Base-by-base conservation (phyloP, 179 eudicot species). In the Sideroxylon spinosum region DNA sequence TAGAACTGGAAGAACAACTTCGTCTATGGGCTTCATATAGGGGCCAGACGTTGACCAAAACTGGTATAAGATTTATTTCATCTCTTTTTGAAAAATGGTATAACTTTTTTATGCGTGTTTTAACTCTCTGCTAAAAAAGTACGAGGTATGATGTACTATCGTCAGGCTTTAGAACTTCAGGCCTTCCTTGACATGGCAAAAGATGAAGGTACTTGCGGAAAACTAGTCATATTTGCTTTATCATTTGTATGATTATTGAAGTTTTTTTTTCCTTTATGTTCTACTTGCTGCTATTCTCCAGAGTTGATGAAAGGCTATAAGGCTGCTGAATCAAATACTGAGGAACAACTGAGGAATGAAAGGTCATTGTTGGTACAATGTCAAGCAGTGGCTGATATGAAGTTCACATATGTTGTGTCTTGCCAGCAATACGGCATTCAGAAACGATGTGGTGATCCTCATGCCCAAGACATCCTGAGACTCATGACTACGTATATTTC, bases 111-210 rank as follows among this genome's bases (percentile, higher is more conserved):
- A 52, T 52, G 16, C 12, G 59, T 78, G 44, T 37, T 37, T 81
- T 78, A 76, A 78, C 73, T 77, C 75, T 59, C 62, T 9, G 74
- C 59, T 81, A 32, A 13, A 62, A 64, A 72, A 96, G 99, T 92
- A 75, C 92, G 99, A 74, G 99, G 99, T 72, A 96, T 96, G 99
- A 96, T 96, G 98, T 96, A 96, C 84, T 92, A 94, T 78, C 97
- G 97, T 70, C 92, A 96, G 86, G 97, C 98, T 70, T 84, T 96
- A 80, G 97, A 94, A 84, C 99, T 96, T 83, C 99, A 96, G 86
- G 98, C 99, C 76, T 96, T 94, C 80, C 97, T 96, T 78, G 99
- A 96, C 84, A 96, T 90, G 97, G 99, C 99, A 74, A 88, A 91
- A 78, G 93, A 91, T 68, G 98, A 96, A 80, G 98, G 99, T 96